Conservation (phyloP, 2,329 filamentous ascomycete species). For the Colletotrichum neosansevieriae region DNA sequence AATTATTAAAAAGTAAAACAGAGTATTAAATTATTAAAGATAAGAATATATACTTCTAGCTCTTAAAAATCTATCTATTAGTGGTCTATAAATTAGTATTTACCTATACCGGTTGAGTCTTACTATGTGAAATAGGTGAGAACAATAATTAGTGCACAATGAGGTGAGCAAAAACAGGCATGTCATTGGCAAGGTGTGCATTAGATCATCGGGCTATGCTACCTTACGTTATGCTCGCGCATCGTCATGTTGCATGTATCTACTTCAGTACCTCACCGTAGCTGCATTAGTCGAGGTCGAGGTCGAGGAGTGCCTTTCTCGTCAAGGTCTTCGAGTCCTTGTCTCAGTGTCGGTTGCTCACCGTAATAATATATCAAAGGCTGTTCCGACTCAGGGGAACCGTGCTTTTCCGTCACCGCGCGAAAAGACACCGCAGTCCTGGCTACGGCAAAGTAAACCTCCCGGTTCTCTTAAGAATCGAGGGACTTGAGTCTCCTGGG, state of each 20-base stretch:
- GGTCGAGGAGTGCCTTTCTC: background rate
- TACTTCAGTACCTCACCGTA: constrained; percentile 22
- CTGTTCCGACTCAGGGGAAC: constrained; percentile 21
- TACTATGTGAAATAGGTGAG: background rate
- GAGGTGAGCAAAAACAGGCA: constrained; percentile 21
- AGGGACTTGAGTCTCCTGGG: background rate
- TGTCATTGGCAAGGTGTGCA: constrained; percentile 27
- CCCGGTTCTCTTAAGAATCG: too few species aligned
- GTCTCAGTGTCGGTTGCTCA: constrained; percentile 25
- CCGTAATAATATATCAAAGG: constrained; percentile 18
- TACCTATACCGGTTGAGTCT: too few species aligned
- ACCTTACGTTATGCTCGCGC: constrained; percentile 17
- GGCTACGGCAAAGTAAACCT: too few species aligned
- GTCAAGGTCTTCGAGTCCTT: background rate
- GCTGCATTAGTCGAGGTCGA: constrained; percentile 17
- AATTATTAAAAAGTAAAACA: too few species aligned
- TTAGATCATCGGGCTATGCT: constrained; percentile 28
- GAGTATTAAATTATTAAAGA: too few species aligned
- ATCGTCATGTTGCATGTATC: background rate
- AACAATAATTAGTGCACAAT: background rate
- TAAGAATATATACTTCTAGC: too few species aligned
- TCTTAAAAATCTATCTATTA: too few species aligned
- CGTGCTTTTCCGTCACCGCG: constrained; percentile 5
- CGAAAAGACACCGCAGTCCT: background rate
- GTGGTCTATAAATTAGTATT: too few species aligned